A percentile compares a stretch with the other conserved stretches of the same genome.
phyloP scores from a whole-genome alignment of 1,139 yeast species.

The Starmera stellimalicola region DNA sequence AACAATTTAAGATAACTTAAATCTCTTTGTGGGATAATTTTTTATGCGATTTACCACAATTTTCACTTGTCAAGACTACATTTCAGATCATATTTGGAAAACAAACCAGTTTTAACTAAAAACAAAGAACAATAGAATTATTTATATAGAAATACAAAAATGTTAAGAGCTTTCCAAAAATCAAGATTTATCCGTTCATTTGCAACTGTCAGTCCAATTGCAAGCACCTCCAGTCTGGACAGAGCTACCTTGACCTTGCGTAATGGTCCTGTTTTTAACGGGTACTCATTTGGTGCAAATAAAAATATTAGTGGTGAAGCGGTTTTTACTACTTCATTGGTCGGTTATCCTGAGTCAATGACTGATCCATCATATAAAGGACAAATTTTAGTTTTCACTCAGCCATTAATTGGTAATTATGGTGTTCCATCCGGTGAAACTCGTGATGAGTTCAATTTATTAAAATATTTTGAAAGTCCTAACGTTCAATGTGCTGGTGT shows the following conservation, averaged over 20 bases:
- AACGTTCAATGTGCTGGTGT: constrained; percentile 90
- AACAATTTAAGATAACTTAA: background rate
- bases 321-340: constrained; percentile 93
- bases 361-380: constrained; percentile 97
- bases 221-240: constrained; percentile 31
- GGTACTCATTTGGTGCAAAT: constrained; percentile 92
- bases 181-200: constrained; percentile 18
- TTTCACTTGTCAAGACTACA: constrained; percentile 32
- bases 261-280: constrained; percentile 90
- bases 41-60: constrained; percentile 19
- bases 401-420: constrained; percentile 93
- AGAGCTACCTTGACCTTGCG: constrained; percentile 87
- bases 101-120: constrained; percentile 25
- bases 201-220: constrained; percentile 33
- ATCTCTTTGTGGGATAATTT: constrained; percentile 1
- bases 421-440: constrained; percentile 87
- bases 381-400: constrained; percentile 92
- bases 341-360: constrained; percentile 98
- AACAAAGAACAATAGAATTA: constrained; percentile 3
- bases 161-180: constrained; percentile 19
- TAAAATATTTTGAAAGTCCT: constrained; percentile 88
- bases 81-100: constrained; percentile 44
- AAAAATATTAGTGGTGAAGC: constrained; percentile 92
- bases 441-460: constrained; percentile 74
- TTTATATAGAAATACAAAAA: constrained; percentile 9